Conservation (phyloP, 257 asterid species). For the Solanum acaule region DNA sequence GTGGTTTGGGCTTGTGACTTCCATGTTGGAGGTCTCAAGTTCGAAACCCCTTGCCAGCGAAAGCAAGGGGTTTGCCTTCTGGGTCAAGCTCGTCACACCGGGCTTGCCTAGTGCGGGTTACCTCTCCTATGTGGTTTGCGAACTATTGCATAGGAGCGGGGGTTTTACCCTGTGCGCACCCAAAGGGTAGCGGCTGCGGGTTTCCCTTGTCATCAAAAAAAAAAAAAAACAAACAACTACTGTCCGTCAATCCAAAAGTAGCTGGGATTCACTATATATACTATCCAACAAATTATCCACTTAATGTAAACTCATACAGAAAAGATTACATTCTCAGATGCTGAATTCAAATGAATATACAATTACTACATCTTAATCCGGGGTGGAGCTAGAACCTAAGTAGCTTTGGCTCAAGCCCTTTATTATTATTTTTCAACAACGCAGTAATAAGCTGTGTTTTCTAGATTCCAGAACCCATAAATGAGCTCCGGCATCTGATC, state of each 20-base stretch:
- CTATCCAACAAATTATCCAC: background rate
- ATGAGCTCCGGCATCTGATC: background rate
- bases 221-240: background rate
- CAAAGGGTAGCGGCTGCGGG: too few species aligned
- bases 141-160: too few species aligned
- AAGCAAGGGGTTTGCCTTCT: too few species aligned
- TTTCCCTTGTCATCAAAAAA: too few species aligned
- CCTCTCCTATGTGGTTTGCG: too few species aligned
- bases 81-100: too few species aligned
- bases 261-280: background rate
- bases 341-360: background rate
- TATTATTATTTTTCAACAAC: background rate
- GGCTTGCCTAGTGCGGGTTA: too few species aligned
- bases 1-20: too few species aligned
- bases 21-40: too few species aligned
- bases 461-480: background rate
- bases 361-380: background rate
- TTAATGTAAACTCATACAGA: background rate
- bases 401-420: background rate
- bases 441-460: background rate
- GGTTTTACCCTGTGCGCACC: too few species aligned
- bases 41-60: too few species aligned
- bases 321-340: background rate
- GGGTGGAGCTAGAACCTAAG: background rate
- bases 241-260: background rate